Base-by-base conservation (phyloP, 495 filamentous ascomycete genomes). In the Copromyces sp. region DNA sequence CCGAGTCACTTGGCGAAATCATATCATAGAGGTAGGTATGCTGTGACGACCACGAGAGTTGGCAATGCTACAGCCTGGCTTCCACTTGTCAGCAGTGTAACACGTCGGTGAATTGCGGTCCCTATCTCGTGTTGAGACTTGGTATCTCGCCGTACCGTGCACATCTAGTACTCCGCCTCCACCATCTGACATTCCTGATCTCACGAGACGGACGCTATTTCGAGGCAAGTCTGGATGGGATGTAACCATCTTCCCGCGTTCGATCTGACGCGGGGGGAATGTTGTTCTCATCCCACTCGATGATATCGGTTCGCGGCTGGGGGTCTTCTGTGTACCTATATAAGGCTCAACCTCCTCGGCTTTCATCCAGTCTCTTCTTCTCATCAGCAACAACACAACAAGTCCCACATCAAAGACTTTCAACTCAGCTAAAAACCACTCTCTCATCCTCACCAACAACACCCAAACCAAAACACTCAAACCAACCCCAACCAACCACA, bases 401-500 rank as follows among this genome's bases (percentile, higher is more conserved):
- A 32, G 29, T 41, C 9, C 38, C 20, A 35, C 24, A 2, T 17
- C 1, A 35, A 40, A 16, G 14, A 72, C 24, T n/a, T n/a, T 9
- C 1, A n/a, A 8, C 14, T 3, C 61, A 69, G 0, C 24, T 24
- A 24, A 24, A 20, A 38, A 40, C 59, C 11, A 24, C 59, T 40
- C 24, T 39, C 4, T 45, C 69, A 71, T 38, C 39, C 3, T 59
- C 68, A 35, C 45, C 71, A 73, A 69, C 74, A 75, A 61, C 0
- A 24, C 24, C 53, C 24, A 35, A 16, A 37, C 29, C 14, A 73
- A 70, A 75, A 1, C 24, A 24, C 75, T 53, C 70, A 75, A 53
- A 37, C 14, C 75, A 75, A 71, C 16, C 14, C 70, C 29, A 40
- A 47, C 3, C 47, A 73, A 70, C 77, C 73, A 68, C 29, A 29